phyloP scores from a whole-genome alignment of 345 rosid genomes.

The Lenwebbia sp. region DNA sequence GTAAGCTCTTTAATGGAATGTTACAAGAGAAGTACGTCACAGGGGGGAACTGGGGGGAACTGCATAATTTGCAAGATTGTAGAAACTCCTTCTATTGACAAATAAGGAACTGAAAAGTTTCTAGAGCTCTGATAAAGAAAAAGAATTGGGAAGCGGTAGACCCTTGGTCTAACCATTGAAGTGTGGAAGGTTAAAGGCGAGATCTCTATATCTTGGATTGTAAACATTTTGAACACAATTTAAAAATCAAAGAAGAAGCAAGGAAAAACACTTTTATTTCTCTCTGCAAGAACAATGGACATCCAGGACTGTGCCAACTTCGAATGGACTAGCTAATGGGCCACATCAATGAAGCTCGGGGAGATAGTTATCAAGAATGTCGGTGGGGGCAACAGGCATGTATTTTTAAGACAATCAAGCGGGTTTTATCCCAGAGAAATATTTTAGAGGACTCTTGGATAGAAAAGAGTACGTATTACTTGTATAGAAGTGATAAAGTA shows the following conservation, averaged over 20 bases:
- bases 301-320: not conserved
- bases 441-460: not conserved
- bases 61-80: not conserved
- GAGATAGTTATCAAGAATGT: not conserved
- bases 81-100: not conserved
- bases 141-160: not conserved
- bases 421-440: not conserved
- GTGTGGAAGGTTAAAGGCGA: not conserved
- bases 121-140: not conserved
- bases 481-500: not conserved
- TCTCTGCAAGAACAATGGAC: not conserved
- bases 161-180: not conserved
- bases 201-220: not conserved
- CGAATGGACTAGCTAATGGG: not conserved
- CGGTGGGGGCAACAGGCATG: not conserved
- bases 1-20: not conserved
- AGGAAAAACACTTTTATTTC: not conserved
- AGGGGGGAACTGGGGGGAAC: not conserved
- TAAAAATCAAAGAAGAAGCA: not conserved
- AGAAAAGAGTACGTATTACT: not conserved
- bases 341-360: not conserved
- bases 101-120: not conserved
- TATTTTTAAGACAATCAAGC: not conserved
- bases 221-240: not conserved
- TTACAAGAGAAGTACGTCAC: not conserved